Base-by-base conservation (phyloP, 208 protist genomes). In the Crithidia expoeki region DNA sequence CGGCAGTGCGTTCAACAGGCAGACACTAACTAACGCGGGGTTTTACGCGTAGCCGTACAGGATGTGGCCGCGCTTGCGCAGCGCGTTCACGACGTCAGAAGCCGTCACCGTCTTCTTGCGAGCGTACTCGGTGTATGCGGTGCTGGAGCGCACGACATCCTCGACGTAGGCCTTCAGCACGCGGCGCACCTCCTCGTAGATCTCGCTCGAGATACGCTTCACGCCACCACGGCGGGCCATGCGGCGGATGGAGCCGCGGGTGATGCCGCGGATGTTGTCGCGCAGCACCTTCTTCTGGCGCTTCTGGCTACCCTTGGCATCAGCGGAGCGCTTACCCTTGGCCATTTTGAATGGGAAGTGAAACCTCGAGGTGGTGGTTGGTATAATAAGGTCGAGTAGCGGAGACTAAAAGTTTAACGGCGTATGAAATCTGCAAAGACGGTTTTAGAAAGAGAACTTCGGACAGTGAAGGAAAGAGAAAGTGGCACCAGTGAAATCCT, bases 221-320 rank as follows among this genome's bases (percentile, higher is more conserved):
- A 97, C 91, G 73, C 94, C 94, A 72, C 94, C 94, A 80, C 94
- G 83, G 80, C 94, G 87, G 53, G 94, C 94, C 50, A 97, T 79
- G 81, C 94, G 87, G 79, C 91, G 86, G 72, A 97, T 94, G 51
- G 89, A 88, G 68, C 88, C 90, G 59, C 86, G 86, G 33, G 86
- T 94, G 80, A 94, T 93, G 77, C 86, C 88, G 67, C 78, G 82
- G 63, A 96, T 91, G 80, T 90, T 92, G 75, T 96, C 90, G 78
- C 90, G 86, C 46, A 94, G 75, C 57, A 90, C 84, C 81, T 94
- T 93, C 79, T 92, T 92, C 78, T 91, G 86, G 73, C 86, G 84
- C 81, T 93, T 93, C 80, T 85, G 79, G 76, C 68, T 80, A 51
- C 83, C 86, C 83, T 89, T 89, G 74, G 86, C 80, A 53, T 82